These are phyloP conservation scores for Picea mariana DNA, from an alignment of 83 land plant species.

Conservation along the genomic window DNA sequence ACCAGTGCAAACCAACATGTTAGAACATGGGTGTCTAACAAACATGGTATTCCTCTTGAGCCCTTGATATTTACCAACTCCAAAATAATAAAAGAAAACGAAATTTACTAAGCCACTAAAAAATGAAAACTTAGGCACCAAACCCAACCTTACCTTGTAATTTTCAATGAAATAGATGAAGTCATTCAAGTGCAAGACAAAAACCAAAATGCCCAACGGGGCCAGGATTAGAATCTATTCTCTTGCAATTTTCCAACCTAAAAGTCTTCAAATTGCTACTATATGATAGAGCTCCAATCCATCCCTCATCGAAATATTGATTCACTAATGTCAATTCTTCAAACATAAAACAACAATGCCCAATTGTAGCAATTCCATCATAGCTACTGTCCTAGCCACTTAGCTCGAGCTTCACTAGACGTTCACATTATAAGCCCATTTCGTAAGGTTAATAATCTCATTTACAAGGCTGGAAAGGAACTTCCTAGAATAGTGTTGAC, in stretches of 20 bases:
- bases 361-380: constrained; percentile 87
- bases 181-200: constrained; percentile 70
- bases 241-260: constrained; percentile 64
- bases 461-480: too few species aligned
- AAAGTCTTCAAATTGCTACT: constrained; percentile 79
- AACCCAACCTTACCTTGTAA: constrained; percentile 58
- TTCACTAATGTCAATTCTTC: constrained; percentile 77
- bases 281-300: constrained; percentile 69
- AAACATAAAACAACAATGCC: constrained; percentile 88
- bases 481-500: too few species aligned
- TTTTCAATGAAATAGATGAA: constrained; percentile 68
- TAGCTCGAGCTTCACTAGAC: constrained; percentile 83
- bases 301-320: constrained; percentile 82
- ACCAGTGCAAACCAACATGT: too few species aligned
- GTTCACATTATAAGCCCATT: constrained; percentile 75
- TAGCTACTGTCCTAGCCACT: constrained; percentile 80
- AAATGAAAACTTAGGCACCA: constrained; percentile 45
- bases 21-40: too few species aligned
- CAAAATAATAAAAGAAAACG: too few species aligned
- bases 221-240: constrained; percentile 74
- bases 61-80: too few species aligned
- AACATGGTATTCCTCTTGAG: too few species aligned
- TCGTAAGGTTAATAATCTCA: constrained; percentile 62
- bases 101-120: too few species aligned
- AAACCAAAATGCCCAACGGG: constrained; percentile 52